phyloP scores from a whole-genome alignment of 106 monocot species.

The Alisma plantagoaquatica region DNA sequence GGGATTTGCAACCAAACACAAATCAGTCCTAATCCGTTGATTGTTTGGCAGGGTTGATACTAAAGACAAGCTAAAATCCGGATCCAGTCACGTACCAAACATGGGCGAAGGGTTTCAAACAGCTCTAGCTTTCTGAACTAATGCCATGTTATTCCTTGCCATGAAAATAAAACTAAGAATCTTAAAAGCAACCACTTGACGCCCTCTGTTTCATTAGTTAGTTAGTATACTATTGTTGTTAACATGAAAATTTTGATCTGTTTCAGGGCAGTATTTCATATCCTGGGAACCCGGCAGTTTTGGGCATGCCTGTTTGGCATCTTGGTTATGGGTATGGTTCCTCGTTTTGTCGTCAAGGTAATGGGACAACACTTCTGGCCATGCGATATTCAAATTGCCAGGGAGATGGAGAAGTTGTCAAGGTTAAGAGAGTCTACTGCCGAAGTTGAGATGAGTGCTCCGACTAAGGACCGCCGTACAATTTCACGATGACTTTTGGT shows the following conservation, averaged over 20 bases:
- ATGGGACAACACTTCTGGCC: conserved; percentile 43
- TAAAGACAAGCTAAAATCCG: no score
- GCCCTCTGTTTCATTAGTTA: no score
- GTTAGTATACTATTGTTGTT: neutral
- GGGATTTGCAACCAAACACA: no score
- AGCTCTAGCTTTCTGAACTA: neutral
- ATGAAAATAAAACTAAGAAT: no score
- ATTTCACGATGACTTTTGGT: conserved; percentile 18
- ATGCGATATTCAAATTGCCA: conserved; percentile 64
- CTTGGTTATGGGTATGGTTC: conserved; percentile 46
- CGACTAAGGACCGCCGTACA: conserved; percentile 7
- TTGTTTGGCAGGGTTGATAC: no score
- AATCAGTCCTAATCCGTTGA: no score
- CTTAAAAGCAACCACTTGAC: no score
- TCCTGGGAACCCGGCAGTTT: conserved; percentile 56
- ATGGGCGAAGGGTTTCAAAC: neutral
- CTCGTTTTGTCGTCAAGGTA: conserved; percentile 52
- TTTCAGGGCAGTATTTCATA: conserved; percentile 77
- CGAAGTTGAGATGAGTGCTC: conserved; percentile 39
- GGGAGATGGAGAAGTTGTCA: conserved; percentile 58
- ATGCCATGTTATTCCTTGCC: no score
- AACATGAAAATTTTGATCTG: neutral
- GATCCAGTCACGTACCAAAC: no score
- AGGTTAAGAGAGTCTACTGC: neutral
- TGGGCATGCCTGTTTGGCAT: conserved; percentile 63